Base-by-base conservation (phyloP, 1,284 basidiomycete species). In the Fomitopsis schrenkii region DNA sequence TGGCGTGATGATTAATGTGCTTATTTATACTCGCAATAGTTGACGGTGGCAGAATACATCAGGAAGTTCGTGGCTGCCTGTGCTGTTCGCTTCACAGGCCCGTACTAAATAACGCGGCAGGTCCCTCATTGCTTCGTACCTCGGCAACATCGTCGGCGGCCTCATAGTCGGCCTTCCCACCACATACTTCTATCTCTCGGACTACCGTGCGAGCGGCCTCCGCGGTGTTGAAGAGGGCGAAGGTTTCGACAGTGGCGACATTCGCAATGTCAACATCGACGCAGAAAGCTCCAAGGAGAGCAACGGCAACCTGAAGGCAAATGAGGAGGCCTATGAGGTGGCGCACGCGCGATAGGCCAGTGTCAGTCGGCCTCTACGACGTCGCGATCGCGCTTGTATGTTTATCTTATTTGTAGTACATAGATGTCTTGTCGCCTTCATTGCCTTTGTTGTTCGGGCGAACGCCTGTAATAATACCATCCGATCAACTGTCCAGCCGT, bases 101-200 rank as follows among this genome's bases (percentile, higher is more conserved):
- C 22, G 7, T 38, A 35, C 44, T 35, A 10, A 57, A 28, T 30
- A 17, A 22, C 19, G 44, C 0, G 4, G n/a, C 63, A 88, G 86
- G 67, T 89, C 87, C 3, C 71, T 91, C 55, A 84, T 91, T 64
- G 85, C 89, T 0, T 72, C 87, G 1, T 86, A 83, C 71, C 64
- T 91, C 56, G 89, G 90, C 36, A 91, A 91, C 74, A 80, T 87
- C 42, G 74, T 91, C 17, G 90, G 90, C 5, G 90, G 80, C 8
- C 73, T 87, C 40, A 74, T 88, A 46, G 85, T 91, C 36, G 87
- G 77, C 12, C 68, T 89, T 1, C 88, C 88, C 9, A 84, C 80
- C 1, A 73, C 78, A 8, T 87, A 87, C 69, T 85, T 86, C 74
- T 85, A 84, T 66, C 78, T 88, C 4, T 67, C 71, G n/a, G 83